Percentiles rank a stretch among this genome's conserved stretches.
Conservation (phyloP, 768 basidiomycete genomes). For the Psilocybe tampanensis region DNA sequence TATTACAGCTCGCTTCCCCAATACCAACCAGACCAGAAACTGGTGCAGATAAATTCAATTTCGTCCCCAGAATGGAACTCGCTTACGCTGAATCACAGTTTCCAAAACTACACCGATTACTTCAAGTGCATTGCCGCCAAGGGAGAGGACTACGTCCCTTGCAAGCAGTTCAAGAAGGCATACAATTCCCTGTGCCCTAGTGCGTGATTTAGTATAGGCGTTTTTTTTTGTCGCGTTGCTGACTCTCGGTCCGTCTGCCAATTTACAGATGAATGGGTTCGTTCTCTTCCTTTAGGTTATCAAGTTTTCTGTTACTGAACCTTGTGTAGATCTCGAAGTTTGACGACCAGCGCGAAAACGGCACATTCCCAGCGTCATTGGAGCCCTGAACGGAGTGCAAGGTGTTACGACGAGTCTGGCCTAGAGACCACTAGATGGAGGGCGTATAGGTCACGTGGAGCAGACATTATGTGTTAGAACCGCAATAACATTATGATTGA, state of each 20-base stretch:
- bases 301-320: constrained; percentile 9
- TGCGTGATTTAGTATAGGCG: constrained; percentile 45
- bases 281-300: constrained; percentile 11
- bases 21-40: constrained; percentile 94
- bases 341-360: constrained; percentile 94
- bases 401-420: not conserved
- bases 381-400: constrained; percentile 47
- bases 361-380: constrained; percentile 90
- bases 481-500: constrained; percentile 3
- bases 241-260: not conserved
- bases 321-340: constrained; percentile 72
- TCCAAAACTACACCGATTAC: constrained; percentile 98
- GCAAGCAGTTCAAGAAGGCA: constrained; percentile 97
- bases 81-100: constrained; percentile 45
- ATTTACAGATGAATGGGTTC: constrained; percentile 87
- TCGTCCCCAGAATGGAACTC: not conserved
- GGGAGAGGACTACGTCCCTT: constrained; percentile 97
- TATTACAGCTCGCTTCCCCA: constrained; percentile 79
- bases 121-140: constrained; percentile 97
- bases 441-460: not conserved
- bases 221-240: not conserved
- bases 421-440: not conserved
- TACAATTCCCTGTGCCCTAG: constrained; percentile 98
- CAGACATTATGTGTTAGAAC: constrained; percentile 1
- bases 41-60: constrained; percentile 57